Conservation (phyloP, 225 moss, liverwort and hornwort genomes). For the Bryoerythrophyllum caledonicum region DNA sequence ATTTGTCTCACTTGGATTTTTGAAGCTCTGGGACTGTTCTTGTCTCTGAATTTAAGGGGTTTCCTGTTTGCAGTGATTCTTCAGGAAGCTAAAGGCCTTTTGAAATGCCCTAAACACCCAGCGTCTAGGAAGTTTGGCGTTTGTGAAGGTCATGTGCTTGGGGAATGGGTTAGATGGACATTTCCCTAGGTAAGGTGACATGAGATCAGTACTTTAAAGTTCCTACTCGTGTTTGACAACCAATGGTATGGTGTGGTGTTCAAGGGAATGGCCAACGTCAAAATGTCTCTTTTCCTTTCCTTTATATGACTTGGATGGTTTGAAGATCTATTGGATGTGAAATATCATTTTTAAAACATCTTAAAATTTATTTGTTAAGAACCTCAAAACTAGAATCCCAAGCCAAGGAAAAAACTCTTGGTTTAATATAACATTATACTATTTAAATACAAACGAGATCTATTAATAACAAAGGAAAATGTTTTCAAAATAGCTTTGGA, state of each 20-base stretch:
- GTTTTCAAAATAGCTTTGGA: too few species aligned
- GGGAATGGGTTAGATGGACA: not conserved
- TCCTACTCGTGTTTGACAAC: not conserved
- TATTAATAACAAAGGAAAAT: too few species aligned
- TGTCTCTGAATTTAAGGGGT: not conserved
- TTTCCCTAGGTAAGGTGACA: not conserved
- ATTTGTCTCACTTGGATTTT: not conserved
- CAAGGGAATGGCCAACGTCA: not conserved
- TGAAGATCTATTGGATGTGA: not conserved
- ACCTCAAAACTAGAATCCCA: too few species aligned
- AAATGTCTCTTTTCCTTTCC: not conserved
- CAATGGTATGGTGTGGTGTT: not conserved
- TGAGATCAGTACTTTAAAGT: not conserved
- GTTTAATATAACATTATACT: too few species aligned
- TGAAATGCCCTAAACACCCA: not conserved
- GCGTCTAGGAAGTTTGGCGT: not conserved
- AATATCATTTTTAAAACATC: not conserved
- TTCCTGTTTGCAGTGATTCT: not conserved
- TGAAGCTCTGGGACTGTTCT: not conserved
- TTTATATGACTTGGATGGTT: not conserved
- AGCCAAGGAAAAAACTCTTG: too few species aligned
- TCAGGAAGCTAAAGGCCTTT: conserved; percentile 7
- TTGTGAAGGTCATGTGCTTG: not conserved
- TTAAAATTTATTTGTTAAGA: too few species aligned
- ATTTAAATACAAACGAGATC: too few species aligned